A percentile compares a stretch with the other conserved stretches of the same genome.
These are phyloP conservation scores for Pythium phragmiticola DNA, from an alignment of 352 stramenopile genomes.

Conservation along the genomic window DNA sequence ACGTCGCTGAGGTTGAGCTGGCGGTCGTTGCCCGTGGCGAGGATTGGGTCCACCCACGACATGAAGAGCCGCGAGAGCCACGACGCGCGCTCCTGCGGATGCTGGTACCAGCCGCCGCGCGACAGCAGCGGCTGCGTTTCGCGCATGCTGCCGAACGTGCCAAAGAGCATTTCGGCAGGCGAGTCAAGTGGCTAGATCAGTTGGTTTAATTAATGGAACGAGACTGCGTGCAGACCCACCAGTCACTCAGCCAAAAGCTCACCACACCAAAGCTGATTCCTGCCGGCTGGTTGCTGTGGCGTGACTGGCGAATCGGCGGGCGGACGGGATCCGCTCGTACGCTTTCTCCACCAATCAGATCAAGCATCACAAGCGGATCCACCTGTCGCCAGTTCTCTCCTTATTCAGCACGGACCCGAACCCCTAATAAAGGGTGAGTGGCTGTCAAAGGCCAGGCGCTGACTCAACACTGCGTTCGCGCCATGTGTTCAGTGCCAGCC, in stretches of 20 bases:
- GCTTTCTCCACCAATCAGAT: conserved; percentile 13
- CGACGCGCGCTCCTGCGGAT: conserved; percentile 31
- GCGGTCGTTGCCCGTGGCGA: conserved; percentile 29
- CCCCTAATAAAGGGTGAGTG: neutral
- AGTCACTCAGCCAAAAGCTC: conserved; percentile 17
- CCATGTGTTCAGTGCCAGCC: neutral
- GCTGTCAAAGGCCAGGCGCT: neutral
- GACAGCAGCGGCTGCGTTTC: conserved; percentile 25
- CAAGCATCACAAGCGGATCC: conserved; percentile 2
- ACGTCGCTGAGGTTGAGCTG: conserved; percentile 55
- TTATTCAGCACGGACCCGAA: neutral
- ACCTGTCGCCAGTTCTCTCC: neutral
- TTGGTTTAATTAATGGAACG: neutral
- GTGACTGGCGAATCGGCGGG: neutral
- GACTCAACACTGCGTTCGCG: neutral
- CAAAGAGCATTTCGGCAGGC: conserved; percentile 20
- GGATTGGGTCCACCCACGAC: conserved; percentile 31
- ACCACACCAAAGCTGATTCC: conserved; percentile 12
- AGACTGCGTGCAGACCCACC: neutral
- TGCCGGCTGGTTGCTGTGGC: neutral
- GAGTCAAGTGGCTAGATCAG: neutral
- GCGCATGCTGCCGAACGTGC: conserved; percentile 25
- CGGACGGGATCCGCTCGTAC: conserved; percentile 10
- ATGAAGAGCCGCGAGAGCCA: conserved; percentile 36
- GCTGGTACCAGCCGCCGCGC: conserved; percentile 22